Evolutionary conservation across 192 early-diverging fungal species (phyloP).

Genomic region (Coemansia sp.): DNA sequence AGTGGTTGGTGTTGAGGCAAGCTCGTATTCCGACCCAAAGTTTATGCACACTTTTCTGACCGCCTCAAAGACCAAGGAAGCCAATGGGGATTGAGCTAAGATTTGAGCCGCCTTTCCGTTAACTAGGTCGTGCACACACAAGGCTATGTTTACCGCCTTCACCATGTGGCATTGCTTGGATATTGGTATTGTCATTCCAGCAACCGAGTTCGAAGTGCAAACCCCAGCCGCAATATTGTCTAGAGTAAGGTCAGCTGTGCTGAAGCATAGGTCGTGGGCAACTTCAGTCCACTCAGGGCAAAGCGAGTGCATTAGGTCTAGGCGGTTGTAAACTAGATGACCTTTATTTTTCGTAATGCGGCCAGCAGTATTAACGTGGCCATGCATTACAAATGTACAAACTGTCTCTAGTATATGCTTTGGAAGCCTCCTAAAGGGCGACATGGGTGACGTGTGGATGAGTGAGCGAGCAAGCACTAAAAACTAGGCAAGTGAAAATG

Average conservation of each 20-base stretch:
- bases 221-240: neutral
- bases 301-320: neutral
- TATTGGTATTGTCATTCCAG: neutral
- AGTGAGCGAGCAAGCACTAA: neutral
- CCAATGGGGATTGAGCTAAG: neutral
- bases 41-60: neutral
- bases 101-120: neutral
- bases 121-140: neutral
- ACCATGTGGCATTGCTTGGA: neutral
- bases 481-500: too few species aligned
- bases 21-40: neutral
- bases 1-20: neutral
- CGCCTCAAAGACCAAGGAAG: neutral
- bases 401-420: neutral
- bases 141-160: neutral
- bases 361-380: neutral
- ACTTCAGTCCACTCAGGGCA: neutral
- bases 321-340: neutral
- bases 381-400: neutral
- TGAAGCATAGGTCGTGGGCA: neutral
- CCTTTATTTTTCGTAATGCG: too few species aligned
- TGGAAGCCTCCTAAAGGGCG: neutral
- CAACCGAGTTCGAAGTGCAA: neutral
- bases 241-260: neutral
- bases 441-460: neutral